A percentile compares a stretch with the other conserved stretches of the same genome.
phyloP scores from a whole-genome alignment of 495 filamentous ascomycete species.

The Penicillium lividum region DNA sequence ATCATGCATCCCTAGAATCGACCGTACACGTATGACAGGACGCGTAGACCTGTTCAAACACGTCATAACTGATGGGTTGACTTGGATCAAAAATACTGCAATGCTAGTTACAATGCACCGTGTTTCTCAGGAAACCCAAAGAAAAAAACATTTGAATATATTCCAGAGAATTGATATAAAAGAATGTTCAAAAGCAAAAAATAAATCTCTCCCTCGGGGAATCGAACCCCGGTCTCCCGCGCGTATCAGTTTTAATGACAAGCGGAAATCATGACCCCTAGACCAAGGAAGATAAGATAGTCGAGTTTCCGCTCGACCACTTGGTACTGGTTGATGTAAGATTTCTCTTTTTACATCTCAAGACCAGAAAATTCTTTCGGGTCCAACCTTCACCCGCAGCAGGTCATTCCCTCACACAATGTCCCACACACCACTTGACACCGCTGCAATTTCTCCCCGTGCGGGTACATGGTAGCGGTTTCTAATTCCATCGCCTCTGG shows the following conservation, averaged over 20 bases:
- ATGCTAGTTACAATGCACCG: no score
- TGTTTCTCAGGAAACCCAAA: neutral
- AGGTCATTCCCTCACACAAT: conserved; percentile 34
- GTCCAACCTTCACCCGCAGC: conserved; percentile 28
- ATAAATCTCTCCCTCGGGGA: conserved; percentile 49
- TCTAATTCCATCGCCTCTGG: conserved; percentile 36
- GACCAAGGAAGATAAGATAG: conserved; percentile 34
- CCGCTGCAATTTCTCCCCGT: conserved; percentile 18
- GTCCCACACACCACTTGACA: conserved; percentile 39
- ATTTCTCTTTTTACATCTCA: neutral
- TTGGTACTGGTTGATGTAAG: conserved; percentile 20
- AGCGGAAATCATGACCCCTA: conserved; percentile 57
- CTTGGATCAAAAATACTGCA: no score
- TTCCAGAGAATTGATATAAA: neutral
- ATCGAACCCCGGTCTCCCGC: conserved; percentile 58
- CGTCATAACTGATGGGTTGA: no score
- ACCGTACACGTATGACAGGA: no score
- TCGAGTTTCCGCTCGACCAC: conserved; percentile 33
- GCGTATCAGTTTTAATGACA: conserved; percentile 44
- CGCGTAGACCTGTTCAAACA: no score
- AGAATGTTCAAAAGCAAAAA: conserved; percentile 12
- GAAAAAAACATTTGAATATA: neutral
- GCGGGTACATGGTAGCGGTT: conserved; percentile 1
- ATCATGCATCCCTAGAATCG: no score
- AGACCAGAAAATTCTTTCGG: neutral